A percentile compares a stretch with the other conserved stretches of the same genome.
Conservation (phyloP, 768 basidiomycete species). For the Thelephora ganbajun region DNA sequence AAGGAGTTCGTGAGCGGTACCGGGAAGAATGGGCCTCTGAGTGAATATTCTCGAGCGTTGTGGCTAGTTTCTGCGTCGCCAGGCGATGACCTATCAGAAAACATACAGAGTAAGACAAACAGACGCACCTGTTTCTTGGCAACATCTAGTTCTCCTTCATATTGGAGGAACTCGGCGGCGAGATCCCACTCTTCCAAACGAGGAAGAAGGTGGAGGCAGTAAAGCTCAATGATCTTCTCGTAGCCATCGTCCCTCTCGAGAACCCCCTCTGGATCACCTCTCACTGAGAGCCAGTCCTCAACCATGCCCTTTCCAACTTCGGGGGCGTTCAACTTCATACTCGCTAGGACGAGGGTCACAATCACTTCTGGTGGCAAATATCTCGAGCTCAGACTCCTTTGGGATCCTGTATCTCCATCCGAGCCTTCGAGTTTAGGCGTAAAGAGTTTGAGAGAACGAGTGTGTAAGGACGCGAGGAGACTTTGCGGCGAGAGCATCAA, state of each 20-base stretch:
- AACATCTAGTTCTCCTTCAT: constrained; percentile 49
- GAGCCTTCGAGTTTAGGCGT: constrained; percentile 24
- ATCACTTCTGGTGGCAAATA: constrained; percentile 60
- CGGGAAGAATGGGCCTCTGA: constrained; percentile 16
- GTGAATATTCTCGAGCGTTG: constrained; percentile 12
- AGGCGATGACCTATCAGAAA: constrained; percentile 1
- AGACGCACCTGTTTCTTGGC: constrained; percentile 37
- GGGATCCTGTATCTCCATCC: neutral
- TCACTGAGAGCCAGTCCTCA: constrained; percentile 60
- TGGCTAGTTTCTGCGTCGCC: constrained; percentile 4
- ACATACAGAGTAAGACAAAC: neutral
- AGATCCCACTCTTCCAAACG: constrained; percentile 71
- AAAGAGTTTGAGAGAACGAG: constrained; percentile 55
- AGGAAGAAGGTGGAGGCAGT: constrained; percentile 61
- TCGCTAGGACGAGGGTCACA: constrained; percentile 54
- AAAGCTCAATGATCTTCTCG: constrained; percentile 62
- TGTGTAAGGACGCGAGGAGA: constrained; percentile 40
- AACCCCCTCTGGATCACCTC: constrained; percentile 13
- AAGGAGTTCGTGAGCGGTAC: constrained; percentile 20
- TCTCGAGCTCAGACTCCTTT: constrained; percentile 17
- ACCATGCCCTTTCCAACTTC: constrained; percentile 49
- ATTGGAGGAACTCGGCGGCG: constrained; percentile 59
- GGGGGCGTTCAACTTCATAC: constrained; percentile 49
- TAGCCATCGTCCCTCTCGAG: constrained; percentile 37
- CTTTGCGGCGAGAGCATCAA: constrained; percentile 45